These are phyloP conservation scores for Heliamphora exappendiculata DNA, from an alignment of 148 eudicot genomes.

Conservation along the genomic window DNA sequence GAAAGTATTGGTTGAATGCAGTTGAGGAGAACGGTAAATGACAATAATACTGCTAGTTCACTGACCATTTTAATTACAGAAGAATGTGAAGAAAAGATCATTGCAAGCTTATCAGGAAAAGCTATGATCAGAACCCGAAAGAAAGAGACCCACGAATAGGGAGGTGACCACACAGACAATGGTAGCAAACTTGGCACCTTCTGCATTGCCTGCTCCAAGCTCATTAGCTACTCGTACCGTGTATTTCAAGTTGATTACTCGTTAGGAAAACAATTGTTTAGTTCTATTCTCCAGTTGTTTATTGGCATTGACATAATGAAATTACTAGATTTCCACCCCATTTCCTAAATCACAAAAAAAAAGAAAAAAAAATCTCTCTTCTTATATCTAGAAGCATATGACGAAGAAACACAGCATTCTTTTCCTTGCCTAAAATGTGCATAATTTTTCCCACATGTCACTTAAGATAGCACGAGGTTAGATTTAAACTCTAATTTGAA, in stretches of 20 bases:
- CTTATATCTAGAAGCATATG: too few species aligned
- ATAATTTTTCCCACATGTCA: neutral
- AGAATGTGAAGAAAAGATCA: slow-evolving; percentile 25
- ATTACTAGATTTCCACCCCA: neutral
- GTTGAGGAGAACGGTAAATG: slow-evolving; percentile 24
- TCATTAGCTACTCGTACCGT: slow-evolving; percentile 36
- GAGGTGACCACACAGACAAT: slow-evolving; percentile 20
- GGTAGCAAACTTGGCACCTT: slow-evolving; percentile 29
- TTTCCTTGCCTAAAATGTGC: neutral
- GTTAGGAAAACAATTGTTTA: too few species aligned
- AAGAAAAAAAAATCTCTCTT: too few species aligned
- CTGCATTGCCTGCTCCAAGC: slow-evolving; percentile 34
- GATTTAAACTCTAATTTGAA: neutral
- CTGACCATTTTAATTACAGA: slow-evolving; percentile 22
- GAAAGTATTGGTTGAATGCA: slow-evolving; percentile 32
- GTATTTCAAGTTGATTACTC: too few species aligned
- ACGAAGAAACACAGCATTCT: too few species aligned
- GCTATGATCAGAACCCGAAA: slow-evolving; percentile 13
- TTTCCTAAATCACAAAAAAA: neutral
- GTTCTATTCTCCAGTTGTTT: too few species aligned
- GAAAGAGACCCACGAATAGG: slow-evolving; percentile 16
- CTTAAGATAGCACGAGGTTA: neutral
- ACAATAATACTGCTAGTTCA: slow-evolving; percentile 21
- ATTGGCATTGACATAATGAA: too few species aligned
- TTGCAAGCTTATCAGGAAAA: slow-evolving; percentile 21